These are phyloP conservation scores for Cardamine occulta DNA, from an alignment of 345 rosid genomes.

Conservation along the genomic window DNA sequence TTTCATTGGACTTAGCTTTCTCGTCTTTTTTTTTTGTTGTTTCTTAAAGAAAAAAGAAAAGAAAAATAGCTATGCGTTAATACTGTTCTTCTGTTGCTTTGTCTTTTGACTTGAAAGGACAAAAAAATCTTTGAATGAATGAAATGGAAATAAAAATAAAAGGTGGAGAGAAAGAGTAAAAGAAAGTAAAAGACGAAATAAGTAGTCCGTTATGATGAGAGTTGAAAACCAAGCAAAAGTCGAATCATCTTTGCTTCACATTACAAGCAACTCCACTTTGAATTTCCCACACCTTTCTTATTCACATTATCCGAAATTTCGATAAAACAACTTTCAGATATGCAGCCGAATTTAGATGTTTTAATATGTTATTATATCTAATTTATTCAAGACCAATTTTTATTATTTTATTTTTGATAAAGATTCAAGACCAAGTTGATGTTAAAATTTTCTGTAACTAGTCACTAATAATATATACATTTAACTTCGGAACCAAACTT, in stretches of 20 bases:
- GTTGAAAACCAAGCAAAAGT: slow-evolving; percentile 51
- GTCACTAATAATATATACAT: not conserved
- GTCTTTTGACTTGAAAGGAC: slow-evolving; percentile 39
- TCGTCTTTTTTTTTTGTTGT: not conserved
- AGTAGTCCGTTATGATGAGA: slow-evolving; percentile 45
- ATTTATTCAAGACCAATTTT: slow-evolving; percentile 3
- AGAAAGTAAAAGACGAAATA: slow-evolving; percentile 42
- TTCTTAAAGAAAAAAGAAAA: not conserved
- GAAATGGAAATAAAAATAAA: slow-evolving; percentile 4
- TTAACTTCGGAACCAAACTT: too few species aligned
- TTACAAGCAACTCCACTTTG: slow-evolving; percentile 44
- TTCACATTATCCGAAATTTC: slow-evolving; percentile 2
- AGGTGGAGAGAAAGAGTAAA: slow-evolving; percentile 31
- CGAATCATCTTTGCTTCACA: slow-evolving; percentile 44
- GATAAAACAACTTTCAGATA: slow-evolving; percentile 7
- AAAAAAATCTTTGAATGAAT: slow-evolving; percentile 8
- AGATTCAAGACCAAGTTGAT: slow-evolving; percentile 6
- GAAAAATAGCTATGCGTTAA: slow-evolving; percentile 12
- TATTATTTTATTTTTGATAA: too few species aligned
- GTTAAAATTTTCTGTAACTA: not conserved
- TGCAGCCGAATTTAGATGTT: not conserved
- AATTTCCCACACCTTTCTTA: slow-evolving; percentile 13
- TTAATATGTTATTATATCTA: not conserved
- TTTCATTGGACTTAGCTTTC: slow-evolving; percentile 41
- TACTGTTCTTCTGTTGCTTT: slow-evolving; percentile 41